A percentile compares a stretch with the other conserved stretches of the same genome.
Conservation (phyloP, 768 basidiomycete genomes). For the Leccinum ochraceum region DNA sequence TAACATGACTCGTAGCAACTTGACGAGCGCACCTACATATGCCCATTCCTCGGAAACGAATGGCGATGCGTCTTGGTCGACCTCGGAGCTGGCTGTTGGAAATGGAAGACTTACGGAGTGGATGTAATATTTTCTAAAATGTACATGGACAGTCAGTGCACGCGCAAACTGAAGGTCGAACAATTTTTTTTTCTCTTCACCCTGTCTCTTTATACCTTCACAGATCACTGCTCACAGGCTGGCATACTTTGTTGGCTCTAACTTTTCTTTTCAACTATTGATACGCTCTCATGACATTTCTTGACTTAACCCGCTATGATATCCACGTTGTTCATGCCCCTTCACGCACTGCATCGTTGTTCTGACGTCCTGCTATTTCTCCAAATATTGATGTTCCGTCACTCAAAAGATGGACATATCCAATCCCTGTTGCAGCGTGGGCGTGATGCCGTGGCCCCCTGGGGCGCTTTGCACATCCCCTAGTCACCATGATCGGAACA, state of each 20-base stretch:
- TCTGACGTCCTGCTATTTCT: conserved; percentile 47
- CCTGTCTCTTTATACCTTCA: conserved; percentile 9
- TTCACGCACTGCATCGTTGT: conserved; percentile 22
- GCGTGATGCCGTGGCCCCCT: conserved; percentile 51
- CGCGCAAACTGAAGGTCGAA: conserved; percentile 40
- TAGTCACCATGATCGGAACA: conserved; percentile 79
- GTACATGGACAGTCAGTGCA: conserved; percentile 4
- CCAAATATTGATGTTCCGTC: conserved; percentile 37
- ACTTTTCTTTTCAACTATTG: conserved; percentile 26
- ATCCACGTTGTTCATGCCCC: conserved; percentile 43
- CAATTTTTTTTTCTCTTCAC: conserved; percentile 32
- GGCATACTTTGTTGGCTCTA: conserved; percentile 11
- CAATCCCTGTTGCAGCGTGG: conserved; percentile 38
- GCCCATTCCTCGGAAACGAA: conserved; percentile 55
- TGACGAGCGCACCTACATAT: conserved; percentile 50
- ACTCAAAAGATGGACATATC: conserved; percentile 1
- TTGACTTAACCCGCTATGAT: conserved; percentile 38
- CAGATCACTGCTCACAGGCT: conserved; percentile 11
- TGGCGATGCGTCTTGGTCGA: conserved; percentile 59
- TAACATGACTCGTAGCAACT: conserved; percentile 55
- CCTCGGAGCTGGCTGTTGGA: conserved; percentile 51
- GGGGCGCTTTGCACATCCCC: conserved; percentile 71
- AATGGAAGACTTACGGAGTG: conserved; percentile 54
- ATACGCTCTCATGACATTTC: conserved; percentile 34
- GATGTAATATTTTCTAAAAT: conserved; percentile 27